A percentile compares a stretch with the other conserved stretches of the same genome.
These are phyloP conservation scores for Suillus ampliporus DNA, from an alignment of 768 basidiomycete species.

Conservation along the genomic window DNA sequence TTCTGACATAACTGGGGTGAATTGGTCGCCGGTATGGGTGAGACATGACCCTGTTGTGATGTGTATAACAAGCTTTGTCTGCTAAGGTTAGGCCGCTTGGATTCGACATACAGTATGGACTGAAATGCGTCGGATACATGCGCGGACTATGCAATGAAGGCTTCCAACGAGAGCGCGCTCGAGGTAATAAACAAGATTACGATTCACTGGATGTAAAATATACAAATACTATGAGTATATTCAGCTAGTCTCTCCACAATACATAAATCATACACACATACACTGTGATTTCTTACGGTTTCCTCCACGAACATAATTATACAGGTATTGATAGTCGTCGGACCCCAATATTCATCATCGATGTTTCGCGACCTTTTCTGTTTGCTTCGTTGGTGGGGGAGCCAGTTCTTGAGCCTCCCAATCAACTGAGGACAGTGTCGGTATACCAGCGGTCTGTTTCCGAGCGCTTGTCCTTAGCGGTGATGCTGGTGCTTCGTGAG, in stretches of 20 bases:
- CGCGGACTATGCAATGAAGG: slow-evolving; percentile 29
- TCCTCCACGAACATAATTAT: not conserved
- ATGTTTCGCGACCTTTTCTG: slow-evolving; percentile 2
- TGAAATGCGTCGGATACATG: slow-evolving; percentile 27
- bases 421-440: slow-evolving; percentile 53
- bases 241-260: not conserved
- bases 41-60: slow-evolving; percentile 5
- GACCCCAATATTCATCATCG: not conserved
- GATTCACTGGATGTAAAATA: slow-evolving; percentile 3
- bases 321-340: not conserved
- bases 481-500: not conserved
- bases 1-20: not conserved
- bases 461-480: slow-evolving; percentile 11
- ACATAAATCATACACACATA: not conserved
- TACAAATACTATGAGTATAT: not conserved
- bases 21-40: no score
- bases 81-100: slow-evolving; percentile 14
- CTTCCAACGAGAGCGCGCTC: slow-evolving; percentile 25
- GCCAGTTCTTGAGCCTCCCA: slow-evolving; percentile 59
- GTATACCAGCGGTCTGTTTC: slow-evolving; percentile 46
- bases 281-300: no score
- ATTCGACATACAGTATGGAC: not conserved
- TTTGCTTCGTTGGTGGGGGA: slow-evolving; percentile 39
- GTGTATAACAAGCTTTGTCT: slow-evolving; percentile 18
- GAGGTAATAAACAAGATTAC: slow-evolving; percentile 14